Evolutionary conservation across 2,329 filamentous ascomycete genomes (phyloP), one percentile per base, ranked within the genome.

Genomic region (Paraconiothyrium sp.): DNA sequence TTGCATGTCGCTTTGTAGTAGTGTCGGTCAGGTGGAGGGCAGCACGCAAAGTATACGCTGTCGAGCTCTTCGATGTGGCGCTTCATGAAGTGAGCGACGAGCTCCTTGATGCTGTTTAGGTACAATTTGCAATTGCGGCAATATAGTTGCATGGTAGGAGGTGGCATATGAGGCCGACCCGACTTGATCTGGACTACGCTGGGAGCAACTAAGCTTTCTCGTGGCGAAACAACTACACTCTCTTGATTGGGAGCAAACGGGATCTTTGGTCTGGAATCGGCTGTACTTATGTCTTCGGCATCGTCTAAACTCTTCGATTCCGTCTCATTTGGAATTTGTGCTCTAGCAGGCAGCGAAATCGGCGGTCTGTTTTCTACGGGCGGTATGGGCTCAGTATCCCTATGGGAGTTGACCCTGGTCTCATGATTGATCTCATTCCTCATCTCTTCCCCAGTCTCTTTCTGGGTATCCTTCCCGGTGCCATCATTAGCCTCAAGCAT

Each of bases 1-100:
- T 9, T 35, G 48, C 14, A 8, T 3, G 48, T 50, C 3, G 30
- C 48, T 22, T 50, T 50, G 48, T 50, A 35, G 32, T 41, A 41
- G 9, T 13, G 37, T 41, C 37, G 37, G 14, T 41, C 37, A 13
- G 37, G 37, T 41, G 4, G 27, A 49, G 10, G 46, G 14, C 51
- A 54, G 37, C 51, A 54, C 37, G n/a, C 35, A 20, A 24, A 54
- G 37, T 13, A 54, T 24, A 32, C 14, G 20, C 3, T 44, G 11
- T 11, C 11, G 2, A 54, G 51, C 11, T 54, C 51, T 4, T 32
- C 24, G 4, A 14, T 11, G 11, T 54, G 35, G 37, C 13, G 35
- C 5, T 44, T 32, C 2, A 43, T 43, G 5, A 54, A 27, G 49
- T 54, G 51, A 14, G 37, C 22, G 16, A 54, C 51, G 16, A 54